These are phyloP conservation scores for Berkeleyomyces basicola DNA, from an alignment of 2,329 filamentous ascomycete species.

Conservation along the genomic window DNA sequence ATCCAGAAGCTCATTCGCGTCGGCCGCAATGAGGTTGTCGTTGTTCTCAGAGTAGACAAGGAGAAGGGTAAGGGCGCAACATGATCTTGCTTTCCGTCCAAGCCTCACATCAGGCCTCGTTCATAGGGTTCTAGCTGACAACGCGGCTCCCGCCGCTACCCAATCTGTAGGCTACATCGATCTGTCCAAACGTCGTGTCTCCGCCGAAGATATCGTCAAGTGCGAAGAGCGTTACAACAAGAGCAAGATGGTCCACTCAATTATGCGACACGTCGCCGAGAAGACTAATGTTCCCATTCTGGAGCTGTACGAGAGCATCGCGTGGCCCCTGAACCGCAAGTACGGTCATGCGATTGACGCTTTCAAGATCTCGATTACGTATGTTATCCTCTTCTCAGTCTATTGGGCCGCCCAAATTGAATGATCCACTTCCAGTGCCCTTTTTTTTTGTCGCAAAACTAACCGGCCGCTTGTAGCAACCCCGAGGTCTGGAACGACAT, in stretches of 20 bases:
- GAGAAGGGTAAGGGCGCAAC: slow-evolving; percentile 55
- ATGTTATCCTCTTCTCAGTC: slow-evolving; percentile 21
- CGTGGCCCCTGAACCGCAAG: slow-evolving; percentile 95
- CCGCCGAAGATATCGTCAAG: slow-evolving; percentile 91
- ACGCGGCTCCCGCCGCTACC: not conserved
- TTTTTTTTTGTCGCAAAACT: not conserved
- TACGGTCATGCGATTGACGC: slow-evolving; percentile 94
- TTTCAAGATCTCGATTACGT: slow-evolving; percentile 98
- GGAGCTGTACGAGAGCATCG: slow-evolving; percentile 81
- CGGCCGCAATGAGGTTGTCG: slow-evolving; percentile 94
- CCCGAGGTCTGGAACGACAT: slow-evolving; percentile 92
- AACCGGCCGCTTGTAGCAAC: slow-evolving; percentile 40
- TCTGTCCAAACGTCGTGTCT: slow-evolving; percentile 94
- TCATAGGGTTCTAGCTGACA: not conserved
- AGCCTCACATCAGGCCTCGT: not conserved
- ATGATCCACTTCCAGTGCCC: not conserved
- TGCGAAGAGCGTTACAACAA: slow-evolving; percentile 99
- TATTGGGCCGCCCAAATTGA: not conserved
- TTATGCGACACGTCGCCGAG: slow-evolving; percentile 97
- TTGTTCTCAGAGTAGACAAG: slow-evolving; percentile 96
- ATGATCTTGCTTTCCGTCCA: not conserved
- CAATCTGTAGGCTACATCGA: slow-evolving; percentile 61
- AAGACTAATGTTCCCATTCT: slow-evolving; percentile 93
- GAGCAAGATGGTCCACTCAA: slow-evolving; percentile 97
- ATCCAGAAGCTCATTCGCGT: slow-evolving; percentile 99